Evolutionary conservation across 441 rosid genomes (phyloP), one percentile per base, ranked within the genome.

Genomic region (Kokia cookei): DNA sequence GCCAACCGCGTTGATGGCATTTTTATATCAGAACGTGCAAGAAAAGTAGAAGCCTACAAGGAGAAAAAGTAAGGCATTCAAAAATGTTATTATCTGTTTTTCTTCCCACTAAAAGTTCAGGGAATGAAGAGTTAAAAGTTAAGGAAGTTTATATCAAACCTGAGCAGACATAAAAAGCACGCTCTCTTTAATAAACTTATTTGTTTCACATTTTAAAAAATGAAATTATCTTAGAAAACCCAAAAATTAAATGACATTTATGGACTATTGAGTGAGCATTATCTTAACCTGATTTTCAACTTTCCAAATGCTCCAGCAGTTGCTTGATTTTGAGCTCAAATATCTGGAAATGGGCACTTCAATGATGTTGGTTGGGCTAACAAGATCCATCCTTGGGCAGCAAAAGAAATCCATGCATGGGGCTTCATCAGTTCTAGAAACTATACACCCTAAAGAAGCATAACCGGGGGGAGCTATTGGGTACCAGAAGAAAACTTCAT

Each of bases 401-500:
- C 99, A 93, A 76, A 93, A 50, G 69, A 77, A 83, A 84, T 91
- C 87, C 58, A 84, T 72, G 65, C 55, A 69, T 60, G 99, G 99
- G 51, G 92, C 85, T 82, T 88, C 92, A 78, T 91, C 93, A 82
- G 80, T 82, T 87, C 85, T 89, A 65, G 99, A 85, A 73, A 88
- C 91, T 74, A 97, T 86, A 76, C 99, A 97, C 77, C 98, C 99
- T 24, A 97, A 80, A 71, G 99, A 86, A 79, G 84, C 97, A 87
- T 93, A 91, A 63, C 99, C 99, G 71, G 98, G 88, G 78, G 98
- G 98, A 50, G 99, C 96, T 88, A 97, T 85, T 75, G 99, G 99
- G 78, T 85, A 91, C 98, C 98, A 97, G 83, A 96, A 97, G 76
- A 90, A 97, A 77, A 84, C 92, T 79, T 94, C 99, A 85, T 94